phyloP scores from a whole-genome alignment of 306 rosid species.

The Quercus rubra region DNA sequence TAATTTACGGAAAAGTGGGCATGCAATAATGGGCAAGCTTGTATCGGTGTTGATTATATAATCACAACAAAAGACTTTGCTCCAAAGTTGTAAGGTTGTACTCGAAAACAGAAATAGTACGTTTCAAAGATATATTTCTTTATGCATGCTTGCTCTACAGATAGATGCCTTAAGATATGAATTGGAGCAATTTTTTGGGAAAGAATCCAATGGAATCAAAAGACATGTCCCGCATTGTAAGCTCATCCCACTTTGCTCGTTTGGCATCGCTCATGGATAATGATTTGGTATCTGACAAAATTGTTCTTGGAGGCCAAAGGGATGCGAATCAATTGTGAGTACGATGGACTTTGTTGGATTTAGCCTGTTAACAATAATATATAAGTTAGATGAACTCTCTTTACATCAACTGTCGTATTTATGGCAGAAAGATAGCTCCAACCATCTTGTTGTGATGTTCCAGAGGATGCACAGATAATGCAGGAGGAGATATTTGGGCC shows the following conservation, averaged over 20 bases:
- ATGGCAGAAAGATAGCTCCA: slow-evolving; percentile 74
- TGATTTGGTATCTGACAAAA: slow-evolving; percentile 56
- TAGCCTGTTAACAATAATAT: slow-evolving; percentile 5
- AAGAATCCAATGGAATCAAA: slow-evolving; percentile 49
- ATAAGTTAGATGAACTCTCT: background rate
- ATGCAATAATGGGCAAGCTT: slow-evolving; percentile 78
- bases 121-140: slow-evolving; percentile 2
- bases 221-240: slow-evolving; percentile 73
- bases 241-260: slow-evolving; percentile 54
- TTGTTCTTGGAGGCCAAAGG: slow-evolving; percentile 75
- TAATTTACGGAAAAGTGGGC: slow-evolving; percentile 84
- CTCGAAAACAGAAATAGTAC: slow-evolving; percentile 1
- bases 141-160: slow-evolving; percentile 32
- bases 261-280: slow-evolving; percentile 60
- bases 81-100: slow-evolving; percentile 53
- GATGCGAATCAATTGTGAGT: slow-evolving; percentile 64
- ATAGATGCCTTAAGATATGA: slow-evolving; percentile 48
- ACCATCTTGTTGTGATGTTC: slow-evolving; percentile 67
- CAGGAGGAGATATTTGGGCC: slow-evolving; percentile 90
- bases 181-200: slow-evolving; percentile 56
- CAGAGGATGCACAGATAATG: slow-evolving; percentile 62
- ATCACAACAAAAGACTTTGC: slow-evolving; percentile 76
- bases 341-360: background rate
- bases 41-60: slow-evolving; percentile 71
- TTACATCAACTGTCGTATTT: slow-evolving; percentile 5